These are phyloP conservation scores for Barnettozyma wickerhamii DNA, from an alignment of 805 yeast genomes.

Conservation along the genomic window DNA sequence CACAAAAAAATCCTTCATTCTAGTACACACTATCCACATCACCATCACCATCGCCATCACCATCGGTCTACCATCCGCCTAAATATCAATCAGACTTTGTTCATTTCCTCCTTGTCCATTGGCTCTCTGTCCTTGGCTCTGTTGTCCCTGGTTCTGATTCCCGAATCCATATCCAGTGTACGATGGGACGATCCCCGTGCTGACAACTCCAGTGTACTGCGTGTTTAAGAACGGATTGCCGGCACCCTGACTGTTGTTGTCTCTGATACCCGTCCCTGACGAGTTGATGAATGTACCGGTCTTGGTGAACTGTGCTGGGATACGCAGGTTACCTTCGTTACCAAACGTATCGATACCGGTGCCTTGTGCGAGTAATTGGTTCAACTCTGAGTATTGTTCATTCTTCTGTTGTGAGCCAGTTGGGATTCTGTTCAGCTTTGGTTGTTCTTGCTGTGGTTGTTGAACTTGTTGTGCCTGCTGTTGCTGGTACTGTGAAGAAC, in stretches of 20 bases:
- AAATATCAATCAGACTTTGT: slow-evolving; percentile 27
- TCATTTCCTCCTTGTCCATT: slow-evolving; percentile 15
- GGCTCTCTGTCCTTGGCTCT: slow-evolving; percentile 12
- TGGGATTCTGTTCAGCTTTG: slow-evolving; percentile 36
- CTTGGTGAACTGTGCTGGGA: slow-evolving; percentile 90
- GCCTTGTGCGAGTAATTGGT: slow-evolving; percentile 74
- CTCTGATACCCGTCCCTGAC: slow-evolving; percentile 70
- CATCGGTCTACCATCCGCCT: too few species aligned
- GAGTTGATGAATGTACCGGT: slow-evolving; percentile 80
- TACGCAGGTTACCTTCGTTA: slow-evolving; percentile 75
- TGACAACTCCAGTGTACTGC: slow-evolving; percentile 71
- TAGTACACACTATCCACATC: too few species aligned
- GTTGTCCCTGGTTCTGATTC: slow-evolving; percentile 44
- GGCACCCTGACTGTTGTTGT: slow-evolving; percentile 21
- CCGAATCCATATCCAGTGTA: slow-evolving; percentile 96
- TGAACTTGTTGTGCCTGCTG: slow-evolving; percentile 18
- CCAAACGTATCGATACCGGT: slow-evolving; percentile 94
- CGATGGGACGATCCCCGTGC: slow-evolving; percentile 66
- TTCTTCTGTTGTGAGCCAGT: slow-evolving; percentile 54
- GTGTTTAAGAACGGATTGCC: slow-evolving; percentile 45
- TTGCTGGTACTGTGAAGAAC: slow-evolving; percentile 21
- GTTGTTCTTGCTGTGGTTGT: slow-evolving; percentile 29
- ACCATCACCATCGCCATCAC: too few species aligned
- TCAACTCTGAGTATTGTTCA: slow-evolving; percentile 65
- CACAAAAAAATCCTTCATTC: too few species aligned